Evolutionary conservation across 768 basidiomycete genomes (phyloP).

Genomic region (Phaeotremella skinneri): DNA sequence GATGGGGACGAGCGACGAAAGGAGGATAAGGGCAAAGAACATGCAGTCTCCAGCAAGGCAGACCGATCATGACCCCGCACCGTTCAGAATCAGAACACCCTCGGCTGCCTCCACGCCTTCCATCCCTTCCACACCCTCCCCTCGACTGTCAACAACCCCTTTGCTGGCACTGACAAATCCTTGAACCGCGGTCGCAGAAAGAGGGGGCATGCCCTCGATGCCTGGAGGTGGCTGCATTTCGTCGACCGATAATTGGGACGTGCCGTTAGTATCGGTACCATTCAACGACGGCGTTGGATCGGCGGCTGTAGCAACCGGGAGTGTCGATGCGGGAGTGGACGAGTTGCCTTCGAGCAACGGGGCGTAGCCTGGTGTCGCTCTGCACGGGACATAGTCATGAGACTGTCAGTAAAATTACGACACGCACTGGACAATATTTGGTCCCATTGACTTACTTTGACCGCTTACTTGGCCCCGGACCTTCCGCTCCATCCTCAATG

Average conservation of each 20-base stretch:
- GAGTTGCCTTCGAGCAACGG: not conserved
- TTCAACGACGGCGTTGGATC: constrained; percentile 6
- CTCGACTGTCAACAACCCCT: constrained; percentile 24
- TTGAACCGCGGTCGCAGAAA: constrained; percentile 35
- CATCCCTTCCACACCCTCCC: not conserved
- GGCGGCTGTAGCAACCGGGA: not conserved
- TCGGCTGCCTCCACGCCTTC: not conserved
- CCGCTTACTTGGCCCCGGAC: constrained; percentile 43
- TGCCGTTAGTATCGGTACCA: constrained; percentile 6
- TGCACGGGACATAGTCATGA: constrained; percentile 1
- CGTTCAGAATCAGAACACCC: not conserved
- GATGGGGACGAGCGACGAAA: not conserved
- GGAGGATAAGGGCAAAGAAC: too few species aligned
- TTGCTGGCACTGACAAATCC: constrained; percentile 44
- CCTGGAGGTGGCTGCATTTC: constrained; percentile 38
- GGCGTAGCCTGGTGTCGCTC: constrained; percentile 28
- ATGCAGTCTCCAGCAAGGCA: too few species aligned
- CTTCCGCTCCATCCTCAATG: constrained; percentile 30
- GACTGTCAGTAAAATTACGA: not conserved
- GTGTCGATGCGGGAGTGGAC: not conserved
- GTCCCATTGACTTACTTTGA: constrained; percentile 33
- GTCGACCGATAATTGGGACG: not conserved
- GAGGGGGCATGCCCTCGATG: constrained; percentile 36
- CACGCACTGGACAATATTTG: not conserved
- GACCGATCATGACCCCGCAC: not conserved